These are phyloP conservation scores for Lentinula sp. DNA, from an alignment of 768 basidiomycete genomes.

Conservation along the genomic window DNA sequence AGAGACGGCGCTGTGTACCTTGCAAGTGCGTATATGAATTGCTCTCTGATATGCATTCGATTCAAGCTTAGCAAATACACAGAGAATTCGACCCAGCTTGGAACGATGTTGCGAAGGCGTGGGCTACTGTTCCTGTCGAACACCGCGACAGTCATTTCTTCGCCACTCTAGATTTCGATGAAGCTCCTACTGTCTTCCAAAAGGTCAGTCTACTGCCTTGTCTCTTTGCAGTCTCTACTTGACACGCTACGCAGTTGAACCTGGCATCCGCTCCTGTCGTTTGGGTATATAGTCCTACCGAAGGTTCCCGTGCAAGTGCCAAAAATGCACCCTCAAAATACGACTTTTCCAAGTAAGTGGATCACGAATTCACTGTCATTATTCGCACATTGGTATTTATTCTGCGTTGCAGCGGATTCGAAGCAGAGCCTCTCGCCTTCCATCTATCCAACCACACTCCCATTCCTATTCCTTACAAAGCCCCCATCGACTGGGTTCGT, in stretches of 20 bases:
- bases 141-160: conserved; percentile 88
- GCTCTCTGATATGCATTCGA: background rate
- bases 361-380: conserved; percentile 11
- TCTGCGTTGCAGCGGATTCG: conserved; percentile 62
- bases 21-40: conserved; percentile 65
- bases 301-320: conserved; percentile 63
- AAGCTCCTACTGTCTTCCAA: conserved; percentile 71
- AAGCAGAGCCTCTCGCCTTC: conserved; percentile 68
- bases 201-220: conserved; percentile 39
- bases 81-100: conserved; percentile 87
- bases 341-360: conserved; percentile 67
- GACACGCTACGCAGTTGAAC: conserved; percentile 49
- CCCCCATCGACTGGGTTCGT: conserved; percentile 70
- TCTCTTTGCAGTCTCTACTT: background rate
- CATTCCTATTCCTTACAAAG: conserved; percentile 72
- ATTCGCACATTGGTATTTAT: background rate
- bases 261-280: conserved; percentile 83
- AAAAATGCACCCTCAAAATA: conserved; percentile 57
- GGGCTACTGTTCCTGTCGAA: conserved; percentile 53
- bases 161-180: conserved; percentile 83
- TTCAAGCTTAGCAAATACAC: background rate
- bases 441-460: conserved; percentile 74
- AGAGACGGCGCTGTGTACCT: conserved; percentile 78
- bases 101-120: conserved; percentile 78
- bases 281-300: conserved; percentile 62